phyloP scores from a whole-genome alignment of 306 rosid species.

The Medicago truncatula region MtrunA17r5.0-ANR NC_053045.1:50164001-50164500 shows the following conservation, averaged over 20 bases:
- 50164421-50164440: not conserved
- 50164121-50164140: not conserved
- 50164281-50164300: constrained; percentile 14
- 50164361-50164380: not conserved
- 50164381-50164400: not conserved
- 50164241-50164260: not conserved
- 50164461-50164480: constrained; percentile 23
- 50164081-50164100: not conserved
- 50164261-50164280: not conserved
- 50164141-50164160: not conserved
- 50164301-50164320: constrained; percentile 5
- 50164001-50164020: constrained; percentile 31
- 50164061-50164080: not conserved
- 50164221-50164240: constrained; percentile 16
- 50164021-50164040: constrained; percentile 17
- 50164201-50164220: not conserved
- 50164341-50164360: constrained; percentile 20
- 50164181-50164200: not conserved
- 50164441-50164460: constrained; percentile 7
- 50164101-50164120: not conserved
- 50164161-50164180: not conserved
- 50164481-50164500: constrained; percentile 16
- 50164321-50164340: constrained; percentile 10
- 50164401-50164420: constrained; percentile 14
- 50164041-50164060: constrained; percentile 19